Evolutionary conservation across 2,329 filamentous ascomycete genomes (phyloP), one percentile per base, ranked within the genome.

Genomic region (Neofusicoccum sp.): DNA sequence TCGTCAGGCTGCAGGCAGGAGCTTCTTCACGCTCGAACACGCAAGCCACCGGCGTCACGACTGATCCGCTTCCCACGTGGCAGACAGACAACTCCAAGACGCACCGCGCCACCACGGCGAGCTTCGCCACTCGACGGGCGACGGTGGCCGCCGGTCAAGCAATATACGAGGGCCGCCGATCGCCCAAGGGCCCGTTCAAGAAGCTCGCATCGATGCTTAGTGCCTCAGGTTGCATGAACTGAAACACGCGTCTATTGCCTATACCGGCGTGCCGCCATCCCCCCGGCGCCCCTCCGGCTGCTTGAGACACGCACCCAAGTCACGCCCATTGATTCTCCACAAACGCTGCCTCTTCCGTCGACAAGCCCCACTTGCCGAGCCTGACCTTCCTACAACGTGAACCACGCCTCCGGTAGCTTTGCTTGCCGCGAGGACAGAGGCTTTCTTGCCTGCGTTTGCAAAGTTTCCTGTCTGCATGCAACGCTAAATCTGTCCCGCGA

Each of bases 21-120:
- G 14, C n/a, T 53, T 16, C 36, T 43, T 31, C 36, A 41, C 36
- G 12, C 24, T 48, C 28, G 28, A 7, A 6, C 11, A 16, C 12
- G 51, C 51, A 54, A 43, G 51, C 51, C 51, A 54, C 51, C 14
- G 51, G 33, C 51, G 51, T 43, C 36, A 54, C 31, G n/a, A 26
- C 2, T n/a, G 43, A 45, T 26, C 9, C 9, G 3, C 51, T 9
- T 16, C 34, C 36, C 51, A 54, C 51, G 51, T 54, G 51, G 51
- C 36, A 7, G 9, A n/a, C 45, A n/a, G 20, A n/a, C 28, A 33
- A 30, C 43, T 45, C 24, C 30, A 26, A 24, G 24, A 24, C 24
- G 9, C 8, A 9, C 12, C 43, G 43, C 43, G 12, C 14, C 24
- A 26, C 11, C 43, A 26, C 12, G 9, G 24, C 6, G 9, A 4